Evolutionary conservation across 1,139 yeast genomes (phyloP), one percentile per base, ranked within the genome.

Genomic region (Meyerozyma smithsonii): DNA sequence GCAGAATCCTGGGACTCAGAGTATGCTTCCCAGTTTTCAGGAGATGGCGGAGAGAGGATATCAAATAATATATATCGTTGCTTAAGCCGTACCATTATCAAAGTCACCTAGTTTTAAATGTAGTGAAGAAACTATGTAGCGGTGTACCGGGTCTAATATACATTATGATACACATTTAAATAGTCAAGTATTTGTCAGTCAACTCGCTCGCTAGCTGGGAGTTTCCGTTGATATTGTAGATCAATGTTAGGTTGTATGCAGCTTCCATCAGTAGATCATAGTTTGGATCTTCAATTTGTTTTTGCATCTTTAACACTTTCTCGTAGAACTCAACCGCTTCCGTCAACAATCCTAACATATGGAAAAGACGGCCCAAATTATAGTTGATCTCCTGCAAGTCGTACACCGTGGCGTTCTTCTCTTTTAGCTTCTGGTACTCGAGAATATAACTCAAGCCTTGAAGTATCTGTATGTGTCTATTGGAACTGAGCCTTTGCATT

Each of bases 41-140:
- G 39, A 1, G 47, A 33, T 0, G 74, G 77, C 0, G 96, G 95
- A 47, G 81, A 81, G 11, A 86, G 59, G 1, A 90, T 62, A 48
- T 89, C 96, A 56, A 90, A 88, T 8, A 89, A 69, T 18, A 90
- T 70, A 55, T 90, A 90, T 48, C 97, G 67, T 24, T 89, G 83
- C 59, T 90, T 90, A 36, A 89, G 69, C 54, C 97, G 75, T 18
- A 90, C 97, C 97, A 90, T 89, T 16, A 12, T 10, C 4, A 26
- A 26, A n/a, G 15, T 26, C 15, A n/a, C n/a, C n/a, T n/a, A n/a
- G n/a, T n/a, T n/a, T n/a, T n/a, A n/a, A n/a, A n/a, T n/a, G n/a
- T n/a, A n/a, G n/a, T n/a, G n/a, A n/a, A n/a, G n/a, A n/a, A 14
- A 28, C 12, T 8, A 14, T 4, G 17, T 15, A 28, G 32, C 15